phyloP scores from a whole-genome alignment of 768 basidiomycete species.

The Lyophyllum shimeji region DNA sequence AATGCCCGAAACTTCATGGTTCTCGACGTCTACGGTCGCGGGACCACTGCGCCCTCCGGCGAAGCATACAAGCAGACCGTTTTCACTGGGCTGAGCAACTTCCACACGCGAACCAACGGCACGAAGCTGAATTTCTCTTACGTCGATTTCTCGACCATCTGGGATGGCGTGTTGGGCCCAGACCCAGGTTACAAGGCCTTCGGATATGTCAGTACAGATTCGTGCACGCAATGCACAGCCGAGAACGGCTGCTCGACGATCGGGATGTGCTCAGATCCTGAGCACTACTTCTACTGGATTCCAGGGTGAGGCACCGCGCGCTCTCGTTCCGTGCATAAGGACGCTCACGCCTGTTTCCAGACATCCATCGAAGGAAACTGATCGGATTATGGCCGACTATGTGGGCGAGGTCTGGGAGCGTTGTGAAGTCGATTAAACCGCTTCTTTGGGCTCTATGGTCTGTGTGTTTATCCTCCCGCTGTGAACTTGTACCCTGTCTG shows the following conservation, averaged over 20 bases:
- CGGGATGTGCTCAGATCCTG: slow-evolving; percentile 37
- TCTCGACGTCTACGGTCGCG: slow-evolving; percentile 51
- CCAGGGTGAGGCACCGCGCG: slow-evolving; percentile 33
- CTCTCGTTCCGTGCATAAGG: not conserved
- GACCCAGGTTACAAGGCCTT: slow-evolving; percentile 47
- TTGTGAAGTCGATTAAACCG: slow-evolving; percentile 19
- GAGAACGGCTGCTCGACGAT: slow-evolving; percentile 31
- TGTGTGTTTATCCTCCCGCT: no score
- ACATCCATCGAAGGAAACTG: slow-evolving; percentile 49
- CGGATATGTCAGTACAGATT: slow-evolving; percentile 42
- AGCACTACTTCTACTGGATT: slow-evolving; percentile 56
- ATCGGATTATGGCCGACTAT: slow-evolving; percentile 54
- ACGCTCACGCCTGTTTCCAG: slow-evolving; percentile 22
- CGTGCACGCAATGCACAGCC: slow-evolving; percentile 29
- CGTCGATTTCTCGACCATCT: slow-evolving; percentile 47
- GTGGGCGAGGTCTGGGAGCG: slow-evolving; percentile 37
- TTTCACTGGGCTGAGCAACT: slow-evolving; percentile 37
- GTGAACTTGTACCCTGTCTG: no score
- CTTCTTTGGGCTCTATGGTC: no score
- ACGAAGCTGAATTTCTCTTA: slow-evolving; percentile 40
- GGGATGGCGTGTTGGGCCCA: slow-evolving; percentile 45
- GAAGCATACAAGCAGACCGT: slow-evolving; percentile 47
- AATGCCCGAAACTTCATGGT: slow-evolving; percentile 50
- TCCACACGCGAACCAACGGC: slow-evolving; percentile 27
- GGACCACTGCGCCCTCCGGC: slow-evolving; percentile 36